Percentiles rank a stretch among this genome's conserved stretches.
Conservation (phyloP, 139 green algal genomes). For the Gonium pectorale region DNA sequence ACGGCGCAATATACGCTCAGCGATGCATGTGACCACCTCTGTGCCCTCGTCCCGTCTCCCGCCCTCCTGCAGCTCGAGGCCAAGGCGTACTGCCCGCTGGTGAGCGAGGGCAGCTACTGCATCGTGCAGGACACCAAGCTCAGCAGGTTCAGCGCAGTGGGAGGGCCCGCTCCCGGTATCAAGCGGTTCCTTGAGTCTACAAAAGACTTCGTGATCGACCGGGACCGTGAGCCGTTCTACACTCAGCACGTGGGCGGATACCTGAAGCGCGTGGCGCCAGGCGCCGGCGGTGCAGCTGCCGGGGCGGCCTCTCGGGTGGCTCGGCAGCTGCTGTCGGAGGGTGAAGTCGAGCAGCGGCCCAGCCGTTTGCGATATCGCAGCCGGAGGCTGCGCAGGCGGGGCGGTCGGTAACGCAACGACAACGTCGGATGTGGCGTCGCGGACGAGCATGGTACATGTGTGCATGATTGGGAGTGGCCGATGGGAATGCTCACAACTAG, state of each 20-base stretch:
- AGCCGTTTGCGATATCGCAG: too few species aligned
- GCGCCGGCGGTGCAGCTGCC: neutral
- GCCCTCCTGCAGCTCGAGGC: conserved; percentile 32
- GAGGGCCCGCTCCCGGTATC: conserved; percentile 25
- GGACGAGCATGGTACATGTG: too few species aligned
- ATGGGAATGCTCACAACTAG: too few species aligned
- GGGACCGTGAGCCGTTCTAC: conserved; percentile 54
- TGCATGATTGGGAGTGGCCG: too few species aligned
- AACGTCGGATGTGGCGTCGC: too few species aligned
- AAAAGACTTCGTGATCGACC: conserved; percentile 44
- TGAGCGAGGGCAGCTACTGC: conserved; percentile 58
- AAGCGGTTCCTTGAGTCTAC: neutral
- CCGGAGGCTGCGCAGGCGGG: too few species aligned
- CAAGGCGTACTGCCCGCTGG: conserved; percentile 52
- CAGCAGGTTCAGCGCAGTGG: conserved; percentile 19
- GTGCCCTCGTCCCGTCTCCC: neutral
- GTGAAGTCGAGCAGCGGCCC: too few species aligned
- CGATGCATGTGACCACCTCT: neutral
- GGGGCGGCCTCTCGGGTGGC: too few species aligned
- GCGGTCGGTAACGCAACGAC: too few species aligned
- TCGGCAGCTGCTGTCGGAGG: too few species aligned
- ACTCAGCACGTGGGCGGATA: conserved; percentile 61
- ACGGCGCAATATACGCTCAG: neutral
- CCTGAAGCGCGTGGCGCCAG: neutral
- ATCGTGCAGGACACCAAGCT: conserved; percentile 67